Evolutionary conservation across 2,329 filamentous ascomycete species (phyloP).

Genomic region (Akanthomyces uredinophilus): DNA sequence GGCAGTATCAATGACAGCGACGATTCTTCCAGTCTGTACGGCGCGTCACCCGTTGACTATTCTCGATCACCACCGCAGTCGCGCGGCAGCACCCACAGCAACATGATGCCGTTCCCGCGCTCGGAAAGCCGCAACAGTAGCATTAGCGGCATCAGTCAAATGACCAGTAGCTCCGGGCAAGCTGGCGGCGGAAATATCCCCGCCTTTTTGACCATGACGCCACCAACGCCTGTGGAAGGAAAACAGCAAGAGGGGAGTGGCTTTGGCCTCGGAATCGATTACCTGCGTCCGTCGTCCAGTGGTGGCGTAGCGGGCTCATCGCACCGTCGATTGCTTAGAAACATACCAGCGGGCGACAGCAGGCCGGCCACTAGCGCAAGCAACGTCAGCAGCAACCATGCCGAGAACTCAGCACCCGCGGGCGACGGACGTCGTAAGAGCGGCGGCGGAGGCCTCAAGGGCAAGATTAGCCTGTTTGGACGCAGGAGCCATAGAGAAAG

Average conservation of each 20-base stretch:
- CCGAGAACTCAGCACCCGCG: constrained; percentile 14
- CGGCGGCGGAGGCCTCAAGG: constrained; percentile 28
- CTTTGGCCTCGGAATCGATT: constrained; percentile 25
- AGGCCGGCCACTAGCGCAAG: constrained; percentile 27
- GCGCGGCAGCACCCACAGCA: constrained; percentile 43
- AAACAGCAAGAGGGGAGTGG: constrained; percentile 16
- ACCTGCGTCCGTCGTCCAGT: constrained; percentile 30
- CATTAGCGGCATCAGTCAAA: constrained; percentile 41
- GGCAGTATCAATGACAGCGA: constrained; percentile 48
- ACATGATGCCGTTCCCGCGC: constrained; percentile 40
- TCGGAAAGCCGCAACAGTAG: constrained; percentile 50
- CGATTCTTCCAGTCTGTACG: constrained; percentile 52
- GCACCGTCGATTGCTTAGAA: constrained; percentile 18
- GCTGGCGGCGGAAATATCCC: constrained; percentile 28
- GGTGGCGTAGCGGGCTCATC: constrained; percentile 22
- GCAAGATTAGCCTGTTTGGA: constrained; percentile 32
- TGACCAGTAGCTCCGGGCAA: constrained; percentile 27
- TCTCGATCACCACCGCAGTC: constrained; percentile 55
- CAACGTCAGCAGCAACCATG: constrained; percentile 21
- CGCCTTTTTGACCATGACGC: constrained; percentile 43
- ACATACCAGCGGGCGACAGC: constrained; percentile 22
- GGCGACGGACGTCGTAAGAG: constrained; percentile 22
- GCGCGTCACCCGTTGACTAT: constrained; percentile 50
- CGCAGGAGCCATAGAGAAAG: constrained; percentile 25
- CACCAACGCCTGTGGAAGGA: constrained; percentile 37